Conservation (phyloP, 106 monocot species). For the Acorus calamus region DNA sequence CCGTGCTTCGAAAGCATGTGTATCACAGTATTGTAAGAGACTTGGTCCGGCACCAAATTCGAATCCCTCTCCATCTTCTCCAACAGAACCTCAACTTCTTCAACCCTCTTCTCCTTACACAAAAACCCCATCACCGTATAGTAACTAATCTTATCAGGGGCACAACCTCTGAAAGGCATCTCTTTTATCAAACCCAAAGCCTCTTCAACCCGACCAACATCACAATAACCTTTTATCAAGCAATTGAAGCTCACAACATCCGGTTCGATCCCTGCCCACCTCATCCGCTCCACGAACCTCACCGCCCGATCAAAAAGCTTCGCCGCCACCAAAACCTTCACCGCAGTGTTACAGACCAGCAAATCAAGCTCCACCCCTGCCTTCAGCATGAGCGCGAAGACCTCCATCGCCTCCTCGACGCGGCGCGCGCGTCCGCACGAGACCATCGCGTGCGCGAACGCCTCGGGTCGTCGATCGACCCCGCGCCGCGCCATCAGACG, state of each 20-base stretch:
- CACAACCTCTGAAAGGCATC: conserved; percentile 56
- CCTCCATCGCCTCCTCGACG: conserved; percentile 79
- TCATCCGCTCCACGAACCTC: conserved; percentile 63
- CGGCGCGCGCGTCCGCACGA: conserved; percentile 79
- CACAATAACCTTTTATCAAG: conserved; percentile 83
- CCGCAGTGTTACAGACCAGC: conserved; percentile 51
- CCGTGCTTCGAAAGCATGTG: conserved; percentile 75
- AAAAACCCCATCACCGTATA: conserved; percentile 76
- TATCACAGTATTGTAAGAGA: conserved; percentile 62
- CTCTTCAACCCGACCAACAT: conserved; percentile 35
- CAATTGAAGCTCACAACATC: conserved; percentile 77
- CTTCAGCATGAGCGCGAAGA: conserved; percentile 88
- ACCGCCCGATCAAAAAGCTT: conserved; percentile 54
- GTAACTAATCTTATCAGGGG: conserved; percentile 81
- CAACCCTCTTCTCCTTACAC: conserved; percentile 70
- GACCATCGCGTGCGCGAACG: conserved; percentile 55
- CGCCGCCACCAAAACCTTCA: conserved; percentile 70
- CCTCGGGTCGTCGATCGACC: conserved; percentile 31
- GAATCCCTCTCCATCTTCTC: conserved; percentile 56
- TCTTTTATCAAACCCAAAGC: conserved; percentile 57
- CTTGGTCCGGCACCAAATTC: conserved; percentile 63
- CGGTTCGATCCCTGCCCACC: conserved; percentile 48
- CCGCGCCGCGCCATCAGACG: conserved; percentile 71
- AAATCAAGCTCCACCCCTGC: conserved; percentile 61
- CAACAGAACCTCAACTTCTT: conserved; percentile 46